Percentiles rank a stretch among this genome's conserved stretches.
Conservation (phyloP, 1,284 basidiomycete species). For the Austropuccinia psidii region DNA sequence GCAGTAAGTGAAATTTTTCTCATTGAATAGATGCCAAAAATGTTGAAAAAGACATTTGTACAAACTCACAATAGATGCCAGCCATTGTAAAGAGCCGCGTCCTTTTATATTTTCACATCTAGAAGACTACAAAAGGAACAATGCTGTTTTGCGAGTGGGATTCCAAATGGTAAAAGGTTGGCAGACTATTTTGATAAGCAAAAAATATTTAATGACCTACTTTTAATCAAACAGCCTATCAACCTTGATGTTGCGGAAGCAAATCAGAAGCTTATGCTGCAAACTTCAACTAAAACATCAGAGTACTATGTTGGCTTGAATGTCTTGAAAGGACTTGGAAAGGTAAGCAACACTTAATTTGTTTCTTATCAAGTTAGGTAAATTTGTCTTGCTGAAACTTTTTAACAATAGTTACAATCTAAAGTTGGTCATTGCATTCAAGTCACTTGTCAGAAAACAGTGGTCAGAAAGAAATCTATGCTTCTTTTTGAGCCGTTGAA, state of each 20-base stretch:
- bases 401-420: constrained; percentile 35
- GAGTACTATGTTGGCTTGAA: constrained; percentile 82
- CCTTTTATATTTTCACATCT: constrained; percentile 70
- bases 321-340: constrained; percentile 85
- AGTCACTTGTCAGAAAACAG: constrained; percentile 20
- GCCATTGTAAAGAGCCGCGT: constrained; percentile 42
- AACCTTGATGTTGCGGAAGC: constrained; percentile 85
- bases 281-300: constrained; percentile 61
- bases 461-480: constrained; percentile 30
- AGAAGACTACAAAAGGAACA: constrained; percentile 65
- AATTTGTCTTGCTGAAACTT: constrained; percentile 19
- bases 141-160: constrained; percentile 77
- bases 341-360: too few species aligned
- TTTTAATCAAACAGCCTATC: constrained; percentile 55
- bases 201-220: not conserved
- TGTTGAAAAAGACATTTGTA: too few species aligned
- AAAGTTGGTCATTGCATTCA: constrained; percentile 26
- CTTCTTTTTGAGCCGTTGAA: too few species aligned
- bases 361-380: constrained; percentile 27
- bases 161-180: constrained; percentile 79
- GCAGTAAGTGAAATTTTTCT: constrained; percentile 42
- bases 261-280: constrained; percentile 72
- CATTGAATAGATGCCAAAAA: too few species aligned
- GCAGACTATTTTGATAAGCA: constrained; percentile 25
- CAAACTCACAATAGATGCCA: constrained; percentile 53